Conservation (phyloP, 2,329 filamentous ascomycete species). For the Colletotrichum sidae region DNA sequence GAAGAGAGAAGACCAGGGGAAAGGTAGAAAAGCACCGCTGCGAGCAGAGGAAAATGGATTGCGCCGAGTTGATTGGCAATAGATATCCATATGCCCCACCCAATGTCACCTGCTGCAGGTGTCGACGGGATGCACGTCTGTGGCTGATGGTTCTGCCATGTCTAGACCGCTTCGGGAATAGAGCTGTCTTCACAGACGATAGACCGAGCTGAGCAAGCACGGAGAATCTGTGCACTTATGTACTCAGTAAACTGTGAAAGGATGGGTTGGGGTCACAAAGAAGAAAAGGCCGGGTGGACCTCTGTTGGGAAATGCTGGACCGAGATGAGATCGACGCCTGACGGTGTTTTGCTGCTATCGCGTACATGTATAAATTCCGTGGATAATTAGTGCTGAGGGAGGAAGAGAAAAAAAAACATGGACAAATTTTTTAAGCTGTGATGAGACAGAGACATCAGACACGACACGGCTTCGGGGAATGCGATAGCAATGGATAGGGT, state of each 20-base stretch:
- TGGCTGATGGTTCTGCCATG: slow-evolving; percentile 19
- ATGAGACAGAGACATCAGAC: slow-evolving; percentile 20
- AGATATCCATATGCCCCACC: slow-evolving; percentile 25
- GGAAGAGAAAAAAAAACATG: background rate
- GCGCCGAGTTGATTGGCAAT: slow-evolving; percentile 33
- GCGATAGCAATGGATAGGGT: slow-evolving; percentile 10
- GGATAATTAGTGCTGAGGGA: background rate
- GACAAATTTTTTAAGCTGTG: background rate
- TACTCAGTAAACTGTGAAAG: background rate
- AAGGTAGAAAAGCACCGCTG: background rate
- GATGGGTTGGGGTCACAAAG: background rate
- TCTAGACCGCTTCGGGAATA: background rate
- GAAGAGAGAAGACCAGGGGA: slow-evolving; percentile 1
- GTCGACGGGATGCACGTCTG: slow-evolving; percentile 23
- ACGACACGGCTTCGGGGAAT: slow-evolving; percentile 19
- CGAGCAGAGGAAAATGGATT: slow-evolving; percentile 15
- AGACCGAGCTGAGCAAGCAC: background rate
- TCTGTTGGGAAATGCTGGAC: slow-evolving; percentile 29
- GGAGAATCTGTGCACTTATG: background rate
- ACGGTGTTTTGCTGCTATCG: background rate
- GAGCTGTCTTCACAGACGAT: background rate
- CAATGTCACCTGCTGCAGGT: slow-evolving; percentile 16
- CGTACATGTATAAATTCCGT: too few relatives aligned
- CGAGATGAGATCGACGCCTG: slow-evolving; percentile 23
- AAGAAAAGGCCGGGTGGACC: slow-evolving; percentile 23